A percentile compares a stretch with the other conserved stretches of the same genome.
These are phyloP conservation scores for Penicillium herquei DNA, from an alignment of 495 filamentous ascomycete genomes.

Conservation along the genomic window DNA sequence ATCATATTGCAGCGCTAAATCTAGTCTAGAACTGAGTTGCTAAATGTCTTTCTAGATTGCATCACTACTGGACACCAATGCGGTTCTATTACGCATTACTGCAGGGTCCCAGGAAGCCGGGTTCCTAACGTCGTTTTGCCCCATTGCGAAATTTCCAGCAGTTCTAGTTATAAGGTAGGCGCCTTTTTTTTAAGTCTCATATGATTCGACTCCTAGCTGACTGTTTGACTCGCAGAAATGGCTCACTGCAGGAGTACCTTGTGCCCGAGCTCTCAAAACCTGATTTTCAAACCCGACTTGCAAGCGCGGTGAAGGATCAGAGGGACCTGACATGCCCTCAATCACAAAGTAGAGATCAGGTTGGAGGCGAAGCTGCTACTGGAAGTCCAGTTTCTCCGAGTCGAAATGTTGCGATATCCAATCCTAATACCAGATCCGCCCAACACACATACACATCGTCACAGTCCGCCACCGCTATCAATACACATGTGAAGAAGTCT, in stretches of 20 bases:
- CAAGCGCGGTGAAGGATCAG: slow-evolving; percentile 30
- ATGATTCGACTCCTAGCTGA: neutral
- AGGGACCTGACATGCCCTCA: neutral
- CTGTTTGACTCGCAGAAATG: slow-evolving; percentile 44
- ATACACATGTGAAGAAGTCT: too few relatives aligned
- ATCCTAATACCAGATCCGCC: too few relatives aligned
- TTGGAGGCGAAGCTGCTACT: slow-evolving; percentile 1
- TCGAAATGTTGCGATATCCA: too few relatives aligned
- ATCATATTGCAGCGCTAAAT: neutral
- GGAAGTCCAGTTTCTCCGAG: neutral
- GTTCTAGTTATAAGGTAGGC: slow-evolving; percentile 72
- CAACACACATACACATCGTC: too few relatives aligned
- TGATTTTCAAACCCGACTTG: slow-evolving; percentile 54
- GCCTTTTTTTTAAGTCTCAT: neutral
- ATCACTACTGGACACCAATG: slow-evolving; percentile 50
- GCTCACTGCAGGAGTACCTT: slow-evolving; percentile 64
- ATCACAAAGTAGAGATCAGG: slow-evolving; percentile 3
- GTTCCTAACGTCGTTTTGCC: slow-evolving; percentile 78
- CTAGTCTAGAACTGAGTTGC: neutral
- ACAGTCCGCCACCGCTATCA: too few relatives aligned
- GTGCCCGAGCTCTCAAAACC: slow-evolving; percentile 55
- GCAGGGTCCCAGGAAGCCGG: slow-evolving; percentile 75
- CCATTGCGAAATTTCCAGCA: slow-evolving; percentile 68
- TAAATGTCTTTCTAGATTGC: slow-evolving; percentile 33
- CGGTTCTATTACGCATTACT: slow-evolving; percentile 65